Conservation (phyloP, 2,329 filamentous ascomycete species). For the Trichophyton schoenleinii region DNA sequence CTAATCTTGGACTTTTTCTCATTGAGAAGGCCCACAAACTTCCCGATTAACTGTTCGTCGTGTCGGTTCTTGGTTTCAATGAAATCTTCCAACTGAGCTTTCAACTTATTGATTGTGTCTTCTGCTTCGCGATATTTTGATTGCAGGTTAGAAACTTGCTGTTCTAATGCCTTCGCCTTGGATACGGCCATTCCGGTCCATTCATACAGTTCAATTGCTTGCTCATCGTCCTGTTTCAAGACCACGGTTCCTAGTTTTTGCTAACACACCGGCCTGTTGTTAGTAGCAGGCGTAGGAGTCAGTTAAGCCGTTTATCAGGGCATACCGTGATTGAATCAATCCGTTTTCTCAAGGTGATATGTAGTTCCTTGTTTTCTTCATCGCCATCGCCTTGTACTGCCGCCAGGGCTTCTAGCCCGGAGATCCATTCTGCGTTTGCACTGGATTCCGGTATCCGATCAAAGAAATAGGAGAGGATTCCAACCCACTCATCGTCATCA, state of each 20-base stretch:
- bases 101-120: conserved; percentile 39
- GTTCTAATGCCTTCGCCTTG: conserved; percentile 31
- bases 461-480: conserved; percentile 26
- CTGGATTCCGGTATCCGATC: conserved; percentile 17
- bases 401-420: conserved; percentile 24
- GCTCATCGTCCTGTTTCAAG: conserved; percentile 41
- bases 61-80: conserved; percentile 44
- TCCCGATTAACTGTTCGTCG: conserved; percentile 45
- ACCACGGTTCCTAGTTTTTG: conserved; percentile 44
- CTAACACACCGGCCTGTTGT: conserved; percentile 16
- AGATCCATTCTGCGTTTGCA: conserved; percentile 13
- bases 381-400: conserved; percentile 14
- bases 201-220: conserved; percentile 44
- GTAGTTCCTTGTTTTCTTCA: conserved; percentile 24
- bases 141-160: conserved; percentile 31
- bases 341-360: conserved; percentile 31
- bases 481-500: conserved; percentile 31
- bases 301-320: not conserved
- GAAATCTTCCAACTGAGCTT: conserved; percentile 45
- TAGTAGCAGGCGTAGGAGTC: not conserved
- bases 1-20: conserved; percentile 54
- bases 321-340: conserved; percentile 39
- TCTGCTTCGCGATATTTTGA: conserved; percentile 34
- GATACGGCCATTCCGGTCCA: conserved; percentile 42
- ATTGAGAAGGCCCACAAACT: conserved; percentile 47